phyloP scores from a whole-genome alignment of 192 early-diverging fungal genomes.

The Dissophora ornata region DNA sequence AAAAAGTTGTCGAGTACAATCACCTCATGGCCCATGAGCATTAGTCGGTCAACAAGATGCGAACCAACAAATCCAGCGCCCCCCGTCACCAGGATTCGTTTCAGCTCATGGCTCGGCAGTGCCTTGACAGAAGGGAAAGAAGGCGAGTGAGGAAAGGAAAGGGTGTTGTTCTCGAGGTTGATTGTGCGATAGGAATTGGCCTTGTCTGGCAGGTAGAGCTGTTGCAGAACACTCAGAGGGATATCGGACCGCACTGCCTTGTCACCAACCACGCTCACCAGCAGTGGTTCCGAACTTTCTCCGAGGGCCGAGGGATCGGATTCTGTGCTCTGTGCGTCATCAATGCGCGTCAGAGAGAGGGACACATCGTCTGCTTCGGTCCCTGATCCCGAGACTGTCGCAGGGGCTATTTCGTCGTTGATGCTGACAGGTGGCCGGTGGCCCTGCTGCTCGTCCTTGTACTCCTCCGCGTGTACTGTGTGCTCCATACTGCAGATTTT shows the following conservation, averaged over 20 bases:
- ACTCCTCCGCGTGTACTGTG: background rate
- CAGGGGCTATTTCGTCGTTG: constrained; percentile 2
- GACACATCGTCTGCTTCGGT: background rate
- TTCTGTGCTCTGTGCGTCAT: background rate
- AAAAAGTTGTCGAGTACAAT: constrained; percentile 87
- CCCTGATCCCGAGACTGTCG: background rate
- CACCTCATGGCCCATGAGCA: constrained; percentile 86
- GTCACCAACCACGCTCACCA: constrained; percentile 41
- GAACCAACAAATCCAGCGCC: constrained; percentile 91
- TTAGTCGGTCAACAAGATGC: constrained; percentile 82
- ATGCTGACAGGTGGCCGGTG: constrained; percentile 8
- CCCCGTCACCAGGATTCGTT: constrained; percentile 84
- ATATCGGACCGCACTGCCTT: constrained; percentile 45
- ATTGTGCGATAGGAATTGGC: constrained; percentile 23
- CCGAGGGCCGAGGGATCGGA: background rate
- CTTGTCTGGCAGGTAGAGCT: constrained; percentile 42
- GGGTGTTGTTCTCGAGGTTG: constrained; percentile 47
- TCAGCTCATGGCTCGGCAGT: constrained; percentile 63
- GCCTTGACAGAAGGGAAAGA: constrained; percentile 69
- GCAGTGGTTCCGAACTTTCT: background rate
- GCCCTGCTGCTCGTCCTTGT: background rate
- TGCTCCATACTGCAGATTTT: constrained; percentile 4
- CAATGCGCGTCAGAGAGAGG: background rate
- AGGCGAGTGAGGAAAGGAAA: constrained; percentile 56
- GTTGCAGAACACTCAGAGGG: constrained; percentile 26